phyloP scores from a whole-genome alignment of 2,329 filamentous ascomycete genomes.

The Ceratocystiopsis sp. region DNA sequence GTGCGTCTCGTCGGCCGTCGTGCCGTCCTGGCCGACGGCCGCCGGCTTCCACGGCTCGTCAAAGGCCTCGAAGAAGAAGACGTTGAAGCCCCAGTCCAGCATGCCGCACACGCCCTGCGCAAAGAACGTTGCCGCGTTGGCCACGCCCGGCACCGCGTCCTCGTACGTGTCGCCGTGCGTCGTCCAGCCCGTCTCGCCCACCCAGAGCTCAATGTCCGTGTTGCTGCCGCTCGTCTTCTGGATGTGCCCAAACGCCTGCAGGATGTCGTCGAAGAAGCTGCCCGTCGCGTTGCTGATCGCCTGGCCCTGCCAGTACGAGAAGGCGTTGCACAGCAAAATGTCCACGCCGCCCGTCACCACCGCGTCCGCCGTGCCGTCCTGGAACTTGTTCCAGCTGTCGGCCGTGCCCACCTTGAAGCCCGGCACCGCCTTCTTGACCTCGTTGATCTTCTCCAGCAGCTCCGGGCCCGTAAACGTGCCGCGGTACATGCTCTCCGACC shows the following conservation, averaged over 20 bases:
- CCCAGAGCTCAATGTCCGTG: constrained; percentile 5
- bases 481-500: constrained; percentile 6
- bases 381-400: constrained; percentile 7
- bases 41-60: constrained; percentile 6
- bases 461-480: constrained; percentile 3
- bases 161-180: constrained; percentile 3
- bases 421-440: constrained; percentile 1
- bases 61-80: constrained; percentile 7
- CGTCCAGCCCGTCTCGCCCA: constrained; percentile 7
- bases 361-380: constrained; percentile 5
- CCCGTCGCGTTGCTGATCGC: constrained; percentile 2
- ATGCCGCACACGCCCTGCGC: constrained; percentile 4
- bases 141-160: constrained; percentile 1
- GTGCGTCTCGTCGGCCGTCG: constrained; percentile 5
- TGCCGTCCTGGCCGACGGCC: constrained; percentile 4
- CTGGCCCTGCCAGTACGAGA: constrained; percentile 7
- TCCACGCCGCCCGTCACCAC: constrained; percentile 4
- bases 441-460: constrained; percentile 4
- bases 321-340: constrained; percentile 7
- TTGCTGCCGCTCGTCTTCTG: constrained; percentile 2
- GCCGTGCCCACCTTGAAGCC: constrained; percentile 6
- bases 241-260: constrained; percentile 5
- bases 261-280: constrained; percentile 5
- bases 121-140: constrained; percentile 3
- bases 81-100: constrained; percentile 6